Evolutionary conservation across 2,329 filamentous ascomycete species (phyloP).

Genomic region (Fusarium pseudonygamai): DNA sequence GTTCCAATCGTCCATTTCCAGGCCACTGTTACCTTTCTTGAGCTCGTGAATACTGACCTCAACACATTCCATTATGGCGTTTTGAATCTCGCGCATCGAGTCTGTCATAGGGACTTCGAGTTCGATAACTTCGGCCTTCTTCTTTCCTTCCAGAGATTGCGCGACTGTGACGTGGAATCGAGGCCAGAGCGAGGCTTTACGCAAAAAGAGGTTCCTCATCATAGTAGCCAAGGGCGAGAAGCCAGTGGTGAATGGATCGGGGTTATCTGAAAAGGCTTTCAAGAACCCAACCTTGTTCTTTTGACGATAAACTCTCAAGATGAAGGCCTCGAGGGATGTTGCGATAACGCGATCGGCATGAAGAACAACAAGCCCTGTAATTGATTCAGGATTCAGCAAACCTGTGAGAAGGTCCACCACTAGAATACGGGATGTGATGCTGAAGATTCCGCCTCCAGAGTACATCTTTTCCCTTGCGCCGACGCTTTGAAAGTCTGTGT

Average conservation of each 20-base stretch:
- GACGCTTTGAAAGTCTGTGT: constrained; percentile 92
- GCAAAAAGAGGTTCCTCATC: constrained; percentile 88
- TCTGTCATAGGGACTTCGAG: constrained; percentile 96
- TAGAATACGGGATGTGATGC: constrained; percentile 93
- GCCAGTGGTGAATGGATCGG: constrained; percentile 87
- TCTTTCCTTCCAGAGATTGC: constrained; percentile 87
- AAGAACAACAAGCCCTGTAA: constrained; percentile 87
- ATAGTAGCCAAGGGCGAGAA: constrained; percentile 89
- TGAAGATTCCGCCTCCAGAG: constrained; percentile 87
- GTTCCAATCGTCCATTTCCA: constrained; percentile 98
- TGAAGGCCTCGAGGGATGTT: constrained; percentile 93
- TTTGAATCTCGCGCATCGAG: constrained; percentile 91
- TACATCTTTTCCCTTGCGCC: constrained; percentile 92
- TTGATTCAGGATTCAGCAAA: constrained; percentile 80
- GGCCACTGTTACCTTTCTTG: constrained; percentile 86
- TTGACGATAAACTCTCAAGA: constrained; percentile 90
- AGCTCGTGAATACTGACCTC: constrained; percentile 94
- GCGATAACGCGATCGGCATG: constrained; percentile 89
- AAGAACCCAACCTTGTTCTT: constrained; percentile 94
- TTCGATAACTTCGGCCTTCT: constrained; percentile 96
- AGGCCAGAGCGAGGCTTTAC: constrained; percentile 90
- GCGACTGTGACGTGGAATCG: constrained; percentile 93
- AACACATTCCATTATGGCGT: constrained; percentile 93
- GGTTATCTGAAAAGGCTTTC: constrained; percentile 94
- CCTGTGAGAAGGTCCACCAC: constrained; percentile 92